Percentiles rank a stretch among this genome's conserved stretches.
Evolutionary conservation across 768 basidiomycete genomes (phyloP).

Genomic region (Suillus fuscotomentosus): DNA sequence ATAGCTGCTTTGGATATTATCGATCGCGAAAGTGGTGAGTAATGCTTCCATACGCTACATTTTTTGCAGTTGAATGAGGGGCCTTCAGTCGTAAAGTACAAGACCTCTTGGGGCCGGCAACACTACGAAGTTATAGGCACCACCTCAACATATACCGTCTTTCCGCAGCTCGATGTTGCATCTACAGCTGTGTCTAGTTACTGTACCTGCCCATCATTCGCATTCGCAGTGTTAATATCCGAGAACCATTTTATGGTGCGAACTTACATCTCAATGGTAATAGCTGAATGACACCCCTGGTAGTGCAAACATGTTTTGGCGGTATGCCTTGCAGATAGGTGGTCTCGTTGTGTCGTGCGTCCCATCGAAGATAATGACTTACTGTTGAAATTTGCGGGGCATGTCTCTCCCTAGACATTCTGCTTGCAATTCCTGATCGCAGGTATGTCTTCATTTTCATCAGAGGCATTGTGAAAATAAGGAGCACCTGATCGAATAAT

Average conservation of each 20-base stretch:
- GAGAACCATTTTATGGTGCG: slow-evolving; percentile 65
- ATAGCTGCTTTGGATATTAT: slow-evolving; percentile 76
- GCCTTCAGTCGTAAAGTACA: slow-evolving; percentile 57
- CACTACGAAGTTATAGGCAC: slow-evolving; percentile 72
- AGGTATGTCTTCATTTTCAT: not conserved
- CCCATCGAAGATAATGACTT: slow-evolving; percentile 47
- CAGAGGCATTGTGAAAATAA: not conserved
- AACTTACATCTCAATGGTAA: not conserved
- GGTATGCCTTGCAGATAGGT: slow-evolving; percentile 52
- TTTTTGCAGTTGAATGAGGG: slow-evolving; percentile 3
- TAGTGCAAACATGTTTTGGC: slow-evolving; percentile 85
- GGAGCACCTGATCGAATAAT: not conserved
- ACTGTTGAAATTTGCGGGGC: slow-evolving; percentile 26
- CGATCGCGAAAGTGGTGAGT: slow-evolving; percentile 64
- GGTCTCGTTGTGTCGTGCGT: slow-evolving; percentile 52
- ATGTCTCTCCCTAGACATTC: slow-evolving; percentile 2
- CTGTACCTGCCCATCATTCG: slow-evolving; percentile 77
- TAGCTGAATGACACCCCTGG: slow-evolving; percentile 3
- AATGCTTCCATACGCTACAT: not conserved
- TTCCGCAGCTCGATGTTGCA: slow-evolving; percentile 42
- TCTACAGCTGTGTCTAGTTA: slow-evolving; percentile 46
- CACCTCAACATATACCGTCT: slow-evolving; percentile 59
- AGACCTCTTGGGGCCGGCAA: slow-evolving; percentile 51
- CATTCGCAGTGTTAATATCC: slow-evolving; percentile 58
- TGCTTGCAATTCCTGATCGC: not conserved